phyloP scores from a whole-genome alignment of 768 basidiomycete species.

The Naematelia aurantialba region DNA sequence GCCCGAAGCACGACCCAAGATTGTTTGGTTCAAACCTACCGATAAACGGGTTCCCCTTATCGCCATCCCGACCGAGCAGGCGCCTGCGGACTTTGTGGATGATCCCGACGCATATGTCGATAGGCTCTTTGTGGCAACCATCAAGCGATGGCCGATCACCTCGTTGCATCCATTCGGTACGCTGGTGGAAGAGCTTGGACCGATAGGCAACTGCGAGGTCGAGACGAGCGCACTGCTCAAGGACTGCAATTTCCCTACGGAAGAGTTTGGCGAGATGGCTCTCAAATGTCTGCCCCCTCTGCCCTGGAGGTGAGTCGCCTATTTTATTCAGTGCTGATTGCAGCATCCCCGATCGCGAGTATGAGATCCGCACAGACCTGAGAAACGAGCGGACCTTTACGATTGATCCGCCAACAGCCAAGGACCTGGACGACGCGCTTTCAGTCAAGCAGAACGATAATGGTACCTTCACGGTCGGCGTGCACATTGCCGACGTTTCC shows the following conservation, averaged over 20 bases:
- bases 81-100: conserved; percentile 89
- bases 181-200: conserved; percentile 92
- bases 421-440: conserved; percentile 91
- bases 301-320: conserved; percentile 64
- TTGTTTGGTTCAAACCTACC: conserved; percentile 99
- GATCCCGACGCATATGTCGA: conserved; percentile 86
- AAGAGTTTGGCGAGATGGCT: conserved; percentile 93
- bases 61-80: conserved; percentile 98
- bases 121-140: conserved; percentile 92
- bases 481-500: conserved; percentile 96
- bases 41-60: conserved; percentile 98
- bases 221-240: conserved; percentile 96
- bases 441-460: conserved; percentile 86
- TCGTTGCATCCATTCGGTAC: conserved; percentile 99
- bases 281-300: conserved; percentile 91
- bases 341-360: conserved; percentile 75
- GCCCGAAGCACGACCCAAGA: conserved; percentile 86
- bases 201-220: conserved; percentile 97
- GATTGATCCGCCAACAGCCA: conserved; percentile 83
- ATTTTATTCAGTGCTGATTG: conserved; percentile 50
- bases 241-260: conserved; percentile 98
- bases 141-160: conserved; percentile 89
- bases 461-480: conserved; percentile 84
- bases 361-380: conserved; percentile 81
- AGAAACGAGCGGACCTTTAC: conserved; percentile 82